Conservation (phyloP, 2,329 filamentous ascomycete genomes). For the Cordyceps tenuipes region DNA sequence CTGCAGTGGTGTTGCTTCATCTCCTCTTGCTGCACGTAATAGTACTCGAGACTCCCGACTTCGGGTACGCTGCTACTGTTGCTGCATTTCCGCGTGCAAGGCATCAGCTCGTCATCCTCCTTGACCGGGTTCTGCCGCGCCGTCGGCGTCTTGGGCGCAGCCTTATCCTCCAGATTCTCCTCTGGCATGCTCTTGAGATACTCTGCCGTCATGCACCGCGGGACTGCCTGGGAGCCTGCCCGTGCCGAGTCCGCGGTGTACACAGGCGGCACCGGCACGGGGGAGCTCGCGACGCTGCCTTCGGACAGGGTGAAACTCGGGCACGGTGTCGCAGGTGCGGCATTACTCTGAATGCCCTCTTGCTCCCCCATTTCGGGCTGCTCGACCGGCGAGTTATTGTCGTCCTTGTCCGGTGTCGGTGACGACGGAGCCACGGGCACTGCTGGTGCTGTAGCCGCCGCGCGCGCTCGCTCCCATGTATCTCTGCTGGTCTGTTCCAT, state of each 20-base stretch:
- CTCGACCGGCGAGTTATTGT: constrained; percentile 10
- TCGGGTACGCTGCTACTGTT: background rate
- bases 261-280: background rate
- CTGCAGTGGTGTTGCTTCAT: background rate
- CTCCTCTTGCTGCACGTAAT: background rate
- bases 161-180: background rate
- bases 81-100: background rate
- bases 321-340: constrained; percentile 11
- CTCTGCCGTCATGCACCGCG: background rate
- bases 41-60: background rate
- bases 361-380: constrained; percentile 13
- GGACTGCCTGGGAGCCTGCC: background rate
- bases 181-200: constrained; percentile 3
- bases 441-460: background rate
- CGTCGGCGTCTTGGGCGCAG: background rate
- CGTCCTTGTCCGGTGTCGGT: background rate
- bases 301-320: constrained; percentile 13
- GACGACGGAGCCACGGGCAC: background rate
- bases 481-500: constrained; percentile 40
- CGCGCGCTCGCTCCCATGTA: constrained; percentile 21
- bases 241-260: background rate
- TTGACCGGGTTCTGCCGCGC: background rate
- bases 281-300: background rate
- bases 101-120: background rate
- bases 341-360: constrained; percentile 8